phyloP scores from a whole-genome alignment of 352 stramenopile genomes.

The Phytopythium vexans region DNA sequence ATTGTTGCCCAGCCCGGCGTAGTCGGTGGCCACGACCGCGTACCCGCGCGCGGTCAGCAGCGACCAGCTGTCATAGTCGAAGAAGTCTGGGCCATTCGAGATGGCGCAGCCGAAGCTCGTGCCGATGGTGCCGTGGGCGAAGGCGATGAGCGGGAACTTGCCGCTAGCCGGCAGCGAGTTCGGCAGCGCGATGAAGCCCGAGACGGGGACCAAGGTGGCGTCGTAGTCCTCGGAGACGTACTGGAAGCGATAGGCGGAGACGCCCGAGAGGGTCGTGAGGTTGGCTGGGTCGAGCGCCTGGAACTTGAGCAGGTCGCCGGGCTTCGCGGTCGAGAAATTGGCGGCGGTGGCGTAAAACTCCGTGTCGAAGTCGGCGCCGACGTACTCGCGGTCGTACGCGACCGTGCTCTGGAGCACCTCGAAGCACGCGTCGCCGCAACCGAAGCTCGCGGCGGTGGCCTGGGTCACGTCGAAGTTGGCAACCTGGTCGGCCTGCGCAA shows the following conservation, averaged over 20 bases:
- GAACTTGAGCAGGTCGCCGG: conserved; percentile 10
- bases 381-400: not conserved
- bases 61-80: conserved; percentile 11
- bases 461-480: conserved; percentile 2
- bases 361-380: conserved; percentile 7
- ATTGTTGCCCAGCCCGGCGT: conserved; percentile 9
- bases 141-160: conserved; percentile 8
- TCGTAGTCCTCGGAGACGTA: conserved; percentile 11
- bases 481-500: too few relatives aligned
- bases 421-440: conserved; percentile 8
- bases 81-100: conserved; percentile 7
- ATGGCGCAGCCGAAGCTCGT: conserved; percentile 4
- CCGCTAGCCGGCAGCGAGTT: conserved; percentile 2
- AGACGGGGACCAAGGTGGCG: conserved; percentile 5
- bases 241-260: conserved; percentile 9
- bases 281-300: conserved; percentile 3
- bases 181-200: conserved; percentile 10
- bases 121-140: conserved; percentile 8
- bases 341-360: conserved; percentile 8
- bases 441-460: not conserved
- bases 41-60: conserved; percentile 7
- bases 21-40: conserved; percentile 10
- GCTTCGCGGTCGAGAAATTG: conserved; percentile 4
- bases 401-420: not conserved
- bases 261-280: conserved; percentile 8